Percentiles rank a stretch among this genome's conserved stretches.
Evolutionary conservation across 208 protist species (phyloP).

Genomic region (Dictyostelium gargantuum): DNA sequence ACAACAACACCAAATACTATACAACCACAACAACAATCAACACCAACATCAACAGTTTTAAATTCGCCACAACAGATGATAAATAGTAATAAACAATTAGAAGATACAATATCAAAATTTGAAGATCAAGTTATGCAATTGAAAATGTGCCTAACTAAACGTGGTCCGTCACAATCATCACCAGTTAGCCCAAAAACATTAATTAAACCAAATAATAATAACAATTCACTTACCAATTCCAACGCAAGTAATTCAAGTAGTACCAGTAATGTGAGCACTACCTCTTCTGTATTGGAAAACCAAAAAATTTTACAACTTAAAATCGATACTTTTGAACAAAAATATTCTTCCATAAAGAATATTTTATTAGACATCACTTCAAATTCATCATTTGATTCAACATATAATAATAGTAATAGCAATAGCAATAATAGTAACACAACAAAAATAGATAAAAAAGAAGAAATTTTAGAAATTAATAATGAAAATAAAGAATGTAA

Average conservation of each 20-base stretch:
- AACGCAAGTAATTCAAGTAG: neutral
- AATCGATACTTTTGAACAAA: conserved; percentile 53
- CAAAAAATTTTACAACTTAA: neutral
- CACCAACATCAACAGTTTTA: neutral
- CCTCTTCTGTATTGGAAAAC: neutral
- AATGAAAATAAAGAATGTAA: neutral
- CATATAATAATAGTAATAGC: neutral
- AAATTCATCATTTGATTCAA: neutral
- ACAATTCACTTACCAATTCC: neutral
- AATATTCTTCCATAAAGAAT: conserved; percentile 45
- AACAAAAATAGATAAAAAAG: neutral
- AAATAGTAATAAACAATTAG: conserved; percentile 8
- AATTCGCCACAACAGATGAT: neutral
- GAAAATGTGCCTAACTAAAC: neutral
- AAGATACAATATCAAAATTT: conserved; percentile 40
- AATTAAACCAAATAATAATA: neutral
- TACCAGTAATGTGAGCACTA: neutral
- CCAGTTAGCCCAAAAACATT: neutral
- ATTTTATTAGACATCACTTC: conserved; percentile 39
- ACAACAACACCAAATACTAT: neutral
- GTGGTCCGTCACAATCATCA: neutral
- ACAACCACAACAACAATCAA: no score
- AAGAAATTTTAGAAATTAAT: neutral
- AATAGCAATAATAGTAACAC: neutral
- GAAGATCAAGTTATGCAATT: conserved; percentile 42